Evolutionary conservation across 352 stramenopile genomes (phyloP).

Genomic region (Globisporangium iwayamae): DNA sequence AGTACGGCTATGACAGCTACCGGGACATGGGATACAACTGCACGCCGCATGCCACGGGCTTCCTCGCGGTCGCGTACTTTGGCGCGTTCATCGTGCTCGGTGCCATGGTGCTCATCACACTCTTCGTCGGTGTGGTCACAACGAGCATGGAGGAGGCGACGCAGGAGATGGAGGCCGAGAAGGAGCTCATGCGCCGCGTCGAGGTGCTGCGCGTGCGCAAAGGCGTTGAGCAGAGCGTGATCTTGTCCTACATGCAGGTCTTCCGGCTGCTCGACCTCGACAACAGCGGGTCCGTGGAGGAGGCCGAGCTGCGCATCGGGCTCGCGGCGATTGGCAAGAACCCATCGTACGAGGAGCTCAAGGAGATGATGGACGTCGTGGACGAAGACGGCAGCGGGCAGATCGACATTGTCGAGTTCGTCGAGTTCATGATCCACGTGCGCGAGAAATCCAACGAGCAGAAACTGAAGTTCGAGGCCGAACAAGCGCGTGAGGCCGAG

Average conservation of each 20-base stretch:
- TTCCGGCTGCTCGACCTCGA: constrained; percentile 84
- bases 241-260: constrained; percentile 78
- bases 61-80: constrained; percentile 76
- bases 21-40: constrained; percentile 55
- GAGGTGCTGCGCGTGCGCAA: constrained; percentile 58
- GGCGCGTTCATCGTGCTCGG: constrained; percentile 79
- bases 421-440: constrained; percentile 85
- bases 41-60: constrained; percentile 30
- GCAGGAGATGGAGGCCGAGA: constrained; percentile 79
- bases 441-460: constrained; percentile 64
- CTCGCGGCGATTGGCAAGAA: constrained; percentile 80
- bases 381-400: constrained; percentile 83
- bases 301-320: constrained; percentile 78
- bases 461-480: constrained; percentile 18
- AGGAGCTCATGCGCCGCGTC: constrained; percentile 57
- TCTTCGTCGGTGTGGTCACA: constrained; percentile 91
- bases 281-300: constrained; percentile 77
- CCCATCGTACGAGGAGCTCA: constrained; percentile 73
- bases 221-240: constrained; percentile 35
- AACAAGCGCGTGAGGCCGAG: constrained; percentile 17
- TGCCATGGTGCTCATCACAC: constrained; percentile 86
- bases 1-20: constrained; percentile 76
- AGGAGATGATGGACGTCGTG: constrained; percentile 84
- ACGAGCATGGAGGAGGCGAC: constrained; percentile 90
- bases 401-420: constrained; percentile 86